These are phyloP conservation scores for Boletus barrowsii DNA, from an alignment of 768 basidiomycete genomes.

Conservation along the genomic window DNA sequence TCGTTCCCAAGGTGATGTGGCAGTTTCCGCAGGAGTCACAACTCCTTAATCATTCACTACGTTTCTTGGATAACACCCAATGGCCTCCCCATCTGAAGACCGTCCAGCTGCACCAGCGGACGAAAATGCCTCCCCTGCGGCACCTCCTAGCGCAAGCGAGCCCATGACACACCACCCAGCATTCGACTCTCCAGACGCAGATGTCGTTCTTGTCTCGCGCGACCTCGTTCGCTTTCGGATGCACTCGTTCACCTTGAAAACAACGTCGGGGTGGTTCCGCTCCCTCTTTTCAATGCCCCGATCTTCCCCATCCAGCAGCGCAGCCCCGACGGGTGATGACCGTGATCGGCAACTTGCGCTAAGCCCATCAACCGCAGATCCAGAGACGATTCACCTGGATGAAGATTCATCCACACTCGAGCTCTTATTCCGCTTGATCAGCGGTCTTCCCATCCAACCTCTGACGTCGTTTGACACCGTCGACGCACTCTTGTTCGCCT, in stretches of 20 bases:
- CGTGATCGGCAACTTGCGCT: conserved; percentile 1
- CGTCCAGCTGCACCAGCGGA: not conserved
- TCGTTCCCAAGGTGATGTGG: not conserved
- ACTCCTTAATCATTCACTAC: no score
- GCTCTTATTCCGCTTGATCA: conserved; percentile 56
- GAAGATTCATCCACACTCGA: conserved; percentile 57
- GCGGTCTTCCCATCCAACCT: conserved; percentile 50
- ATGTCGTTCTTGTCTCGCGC: conserved; percentile 50
- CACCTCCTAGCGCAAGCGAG: conserved; percentile 1
- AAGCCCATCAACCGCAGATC: conserved; percentile 8
- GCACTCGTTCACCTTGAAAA: conserved; percentile 56
- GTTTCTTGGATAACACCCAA: not conserved
- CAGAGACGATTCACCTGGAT: conserved; percentile 49
- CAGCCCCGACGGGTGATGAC: not conserved
- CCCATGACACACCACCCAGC: conserved; percentile 45
- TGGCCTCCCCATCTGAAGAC: conserved; percentile 17
- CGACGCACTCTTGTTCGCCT: conserved; percentile 57
- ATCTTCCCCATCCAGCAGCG: conserved; percentile 1
- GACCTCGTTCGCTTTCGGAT: conserved; percentile 53
- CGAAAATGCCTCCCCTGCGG: not conserved
- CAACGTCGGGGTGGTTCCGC: conserved; percentile 57
- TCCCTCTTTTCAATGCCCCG: conserved; percentile 60
- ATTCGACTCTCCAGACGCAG: conserved; percentile 53
- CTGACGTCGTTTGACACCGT: conserved; percentile 51
- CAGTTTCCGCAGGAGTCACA: no score